A percentile compares a stretch with the other conserved stretches of the same genome.
These are phyloP conservation scores for Graphilbum ipis-grandicollis DNA, from an alignment of 2,329 filamentous ascomycete species.

Conservation along the genomic window DNA sequence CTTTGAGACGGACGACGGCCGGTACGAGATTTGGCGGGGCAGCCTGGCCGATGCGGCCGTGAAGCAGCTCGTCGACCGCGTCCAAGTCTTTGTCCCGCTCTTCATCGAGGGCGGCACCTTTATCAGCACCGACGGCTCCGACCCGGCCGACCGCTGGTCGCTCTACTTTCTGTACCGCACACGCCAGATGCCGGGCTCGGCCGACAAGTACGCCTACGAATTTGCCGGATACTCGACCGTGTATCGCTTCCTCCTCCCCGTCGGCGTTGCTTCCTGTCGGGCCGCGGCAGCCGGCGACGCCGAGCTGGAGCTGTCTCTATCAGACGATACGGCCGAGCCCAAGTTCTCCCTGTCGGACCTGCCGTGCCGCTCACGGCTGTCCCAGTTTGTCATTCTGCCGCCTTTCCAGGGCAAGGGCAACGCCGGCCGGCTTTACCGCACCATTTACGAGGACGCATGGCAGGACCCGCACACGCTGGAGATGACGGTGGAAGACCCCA, in stretches of 20 bases:
- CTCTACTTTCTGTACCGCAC: constrained; percentile 67
- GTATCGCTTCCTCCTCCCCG: constrained; percentile 73
- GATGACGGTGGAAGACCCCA: constrained; percentile 88
- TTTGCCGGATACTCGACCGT: constrained; percentile 84
- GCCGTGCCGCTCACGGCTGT: constrained; percentile 67
- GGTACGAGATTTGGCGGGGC: constrained; percentile 74
- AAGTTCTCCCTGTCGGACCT: constrained; percentile 35
- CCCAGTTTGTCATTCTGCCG: constrained; percentile 82
- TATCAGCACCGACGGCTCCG: constrained; percentile 45
- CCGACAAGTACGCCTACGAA: constrained; percentile 44
- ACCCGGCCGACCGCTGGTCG: constrained; percentile 68
- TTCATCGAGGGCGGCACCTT: constrained; percentile 88
- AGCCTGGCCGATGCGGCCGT: constrained; percentile 53
- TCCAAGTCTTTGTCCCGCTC: constrained; percentile 69
- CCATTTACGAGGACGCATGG: constrained; percentile 56
- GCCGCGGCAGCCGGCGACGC: constrained; percentile 15
- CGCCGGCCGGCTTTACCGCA: constrained; percentile 63
- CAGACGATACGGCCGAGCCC: constrained; percentile 3
- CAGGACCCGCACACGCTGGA: constrained; percentile 55
- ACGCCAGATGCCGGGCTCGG: constrained; percentile 21
- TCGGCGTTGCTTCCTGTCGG: constrained; percentile 29
- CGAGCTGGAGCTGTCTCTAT: constrained; percentile 15
- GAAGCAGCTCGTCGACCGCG: constrained; percentile 54
- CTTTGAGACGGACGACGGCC: constrained; percentile 40
- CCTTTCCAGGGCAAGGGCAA: constrained; percentile 71